Conservation (phyloP, 495 filamentous ascomycete genomes). For the Penicillium antarcticum region DNA sequence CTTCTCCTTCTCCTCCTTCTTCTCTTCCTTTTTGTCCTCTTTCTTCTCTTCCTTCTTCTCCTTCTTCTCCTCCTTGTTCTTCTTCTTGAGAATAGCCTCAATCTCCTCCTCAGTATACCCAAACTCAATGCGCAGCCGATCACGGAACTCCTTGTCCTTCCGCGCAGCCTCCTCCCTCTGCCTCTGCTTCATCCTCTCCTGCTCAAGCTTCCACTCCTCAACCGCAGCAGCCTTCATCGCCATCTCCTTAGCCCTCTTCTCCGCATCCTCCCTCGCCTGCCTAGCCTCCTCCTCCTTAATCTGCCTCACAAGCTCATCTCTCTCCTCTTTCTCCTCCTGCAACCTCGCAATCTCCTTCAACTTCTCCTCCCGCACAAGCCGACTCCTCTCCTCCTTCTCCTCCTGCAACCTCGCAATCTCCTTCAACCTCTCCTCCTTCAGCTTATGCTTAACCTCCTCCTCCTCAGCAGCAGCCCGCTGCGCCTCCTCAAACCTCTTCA, state of each 20-base stretch:
- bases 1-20: constrained; percentile 50
- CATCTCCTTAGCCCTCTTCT: constrained; percentile 25
- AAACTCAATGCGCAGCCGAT: constrained; percentile 34
- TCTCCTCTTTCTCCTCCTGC: constrained; percentile 17
- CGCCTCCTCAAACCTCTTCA: constrained; percentile 30
- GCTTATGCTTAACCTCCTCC: constrained; percentile 12
- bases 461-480: constrained; percentile 29
- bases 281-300: constrained; percentile 23
- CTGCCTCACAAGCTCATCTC: constrained; percentile 20
- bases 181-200: constrained; percentile 34
- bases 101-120: constrained; percentile 47
- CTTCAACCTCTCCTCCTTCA: constrained; percentile 22
- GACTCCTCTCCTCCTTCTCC: constrained; percentile 9
- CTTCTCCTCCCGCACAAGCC: constrained; percentile 19
- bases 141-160: constrained; percentile 48
- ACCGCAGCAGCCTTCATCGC: constrained; percentile 23
- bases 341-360: constrained; percentile 10
- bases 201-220: constrained; percentile 48
- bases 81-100: constrained; percentile 54
- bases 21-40: constrained; percentile 46
- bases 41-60: constrained; percentile 40
- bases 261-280: constrained; percentile 26
- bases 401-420: background rate
- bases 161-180: constrained; percentile 31
- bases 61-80: constrained; percentile 54